Conservation (phyloP, 2,329 filamentous ascomycete genomes). For the Stagonosporopsis chrysanthemi region DNA sequence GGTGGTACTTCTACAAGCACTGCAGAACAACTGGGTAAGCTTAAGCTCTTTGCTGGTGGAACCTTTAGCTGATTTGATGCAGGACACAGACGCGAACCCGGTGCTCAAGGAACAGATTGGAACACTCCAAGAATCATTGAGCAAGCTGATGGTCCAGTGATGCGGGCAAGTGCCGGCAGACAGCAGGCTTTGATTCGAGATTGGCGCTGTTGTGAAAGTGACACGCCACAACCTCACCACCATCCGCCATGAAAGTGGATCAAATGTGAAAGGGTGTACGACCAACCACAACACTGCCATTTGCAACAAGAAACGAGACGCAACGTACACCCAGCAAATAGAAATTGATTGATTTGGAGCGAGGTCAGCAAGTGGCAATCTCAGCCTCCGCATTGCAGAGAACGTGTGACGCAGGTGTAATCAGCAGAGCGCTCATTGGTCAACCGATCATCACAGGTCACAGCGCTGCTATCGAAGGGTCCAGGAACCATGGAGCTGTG, state of each 20-base stretch:
- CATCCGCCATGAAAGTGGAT: constrained; percentile 12
- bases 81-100: constrained; percentile 35
- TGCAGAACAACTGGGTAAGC: constrained; percentile 45
- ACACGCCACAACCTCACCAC: constrained; percentile 6
- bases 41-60: neutral
- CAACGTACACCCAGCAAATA: constrained; percentile 31
- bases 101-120: constrained; percentile 33
- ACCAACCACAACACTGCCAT: constrained; percentile 15
- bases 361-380: constrained; percentile 35
- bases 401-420: constrained; percentile 32
- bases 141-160: constrained; percentile 31
- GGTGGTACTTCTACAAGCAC: constrained; percentile 45
- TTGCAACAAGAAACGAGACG: constrained; percentile 8
- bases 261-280: constrained; percentile 2
- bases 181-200: neutral
- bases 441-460: constrained; percentile 26
- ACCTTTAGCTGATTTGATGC: constrained; percentile 20
- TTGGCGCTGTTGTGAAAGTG: neutral
- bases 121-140: constrained; percentile 32
- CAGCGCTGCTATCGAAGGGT: constrained; percentile 25
- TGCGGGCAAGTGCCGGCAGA: neutral
- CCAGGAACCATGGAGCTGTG: constrained; percentile 24
- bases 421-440: constrained; percentile 43
- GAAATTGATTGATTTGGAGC: constrained; percentile 23
- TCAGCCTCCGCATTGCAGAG: constrained; percentile 21